Evolutionary conservation across 2,329 filamentous ascomycete genomes (phyloP).

Genomic region (Pleoardoris graminearum): DNA sequence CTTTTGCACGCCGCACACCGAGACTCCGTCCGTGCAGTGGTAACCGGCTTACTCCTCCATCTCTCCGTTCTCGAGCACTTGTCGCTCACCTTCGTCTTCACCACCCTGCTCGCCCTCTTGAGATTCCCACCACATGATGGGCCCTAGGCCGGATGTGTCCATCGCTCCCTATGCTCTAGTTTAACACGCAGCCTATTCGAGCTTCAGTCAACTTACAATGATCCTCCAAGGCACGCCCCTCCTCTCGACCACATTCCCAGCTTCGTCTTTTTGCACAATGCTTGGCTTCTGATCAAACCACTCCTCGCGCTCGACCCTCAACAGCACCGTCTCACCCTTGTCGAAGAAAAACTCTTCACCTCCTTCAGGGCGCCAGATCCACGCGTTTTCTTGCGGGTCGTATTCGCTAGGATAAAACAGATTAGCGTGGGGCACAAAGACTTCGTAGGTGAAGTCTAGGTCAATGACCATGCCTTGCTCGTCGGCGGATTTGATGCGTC

Average conservation of each 20-base stretch:
- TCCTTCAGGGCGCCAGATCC: conserved; percentile 78
- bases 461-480: conserved; percentile 75
- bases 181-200: conserved; percentile 12
- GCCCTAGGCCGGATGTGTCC: conserved; percentile 53
- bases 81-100: conserved; percentile 27
- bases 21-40: conserved; percentile 12
- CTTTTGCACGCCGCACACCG: not conserved
- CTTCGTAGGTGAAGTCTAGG: conserved; percentile 92
- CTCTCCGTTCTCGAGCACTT: conserved; percentile 20
- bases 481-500: conserved; percentile 76
- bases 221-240: conserved; percentile 73
- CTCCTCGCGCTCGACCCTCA: conserved; percentile 82
- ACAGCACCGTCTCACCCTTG: conserved; percentile 82
- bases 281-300: conserved; percentile 92
- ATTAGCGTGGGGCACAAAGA: conserved; percentile 66
- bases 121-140: conserved; percentile 52
- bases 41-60: conserved; percentile 28
- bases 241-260: conserved; percentile 61
- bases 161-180: conserved; percentile 47
- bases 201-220: conserved; percentile 41
- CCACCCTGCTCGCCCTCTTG: conserved; percentile 24
- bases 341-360: conserved; percentile 83
- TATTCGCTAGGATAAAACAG: conserved; percentile 59
- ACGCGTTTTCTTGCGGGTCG: conserved; percentile 74
- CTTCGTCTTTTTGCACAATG: conserved; percentile 67